Evolutionary conservation across 371 early-diverging fungal genomes (phyloP), one percentile per base, ranked within the genome.

Genomic region (Haplosporangium sp.): DNA sequence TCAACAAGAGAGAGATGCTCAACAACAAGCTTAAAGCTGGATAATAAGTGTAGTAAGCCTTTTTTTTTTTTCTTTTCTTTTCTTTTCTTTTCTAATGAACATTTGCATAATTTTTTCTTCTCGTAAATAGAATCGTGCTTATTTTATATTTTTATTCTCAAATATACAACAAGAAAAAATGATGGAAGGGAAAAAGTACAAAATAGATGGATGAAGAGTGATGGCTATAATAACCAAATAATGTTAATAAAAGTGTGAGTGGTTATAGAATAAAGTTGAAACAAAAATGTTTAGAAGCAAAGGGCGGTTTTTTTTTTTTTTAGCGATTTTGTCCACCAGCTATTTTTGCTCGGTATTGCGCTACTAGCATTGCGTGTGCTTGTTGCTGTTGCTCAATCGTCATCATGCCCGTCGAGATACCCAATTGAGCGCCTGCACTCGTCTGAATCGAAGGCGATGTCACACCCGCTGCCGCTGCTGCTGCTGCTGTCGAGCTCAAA

Each of bases 341-440:
- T 17, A 79, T 74, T 42, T 74, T 79, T 67, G 81, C 81, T 4
- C 72, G 71, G 53, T 79, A 79, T 47, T 79, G 81, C 10, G 81
- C 81, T 20, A 79, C 60, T 11, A 79, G 70, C 74, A 79, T 67
- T 2, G 81, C 81, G 56, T 79, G 81, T 13, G 81, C 81, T n/a
- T 79, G 81, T 57, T 79, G 81, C 61, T 79, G 81, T 48, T 79
- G 81, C 45, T 79, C 81, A 37, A 74, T 68, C 63, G 81, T 67
- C 81, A 79, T 79, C 68, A 79, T 79, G 20, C 81, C 81, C 15
- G 81, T 74, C 52, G 81, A 67, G 61, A 79, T 79, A 13, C 81
- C 81, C 61, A 79, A 52, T 39, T 77, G 77, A 3, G 67, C 71
- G 19, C 71, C 71, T 2, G 67, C 53, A 37, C 74, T 67, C 4